Percentiles rank a stretch among this genome's conserved stretches.
Conservation (phyloP, 805 yeast genomes). For the Starmerella potacharoeniae region DNA sequence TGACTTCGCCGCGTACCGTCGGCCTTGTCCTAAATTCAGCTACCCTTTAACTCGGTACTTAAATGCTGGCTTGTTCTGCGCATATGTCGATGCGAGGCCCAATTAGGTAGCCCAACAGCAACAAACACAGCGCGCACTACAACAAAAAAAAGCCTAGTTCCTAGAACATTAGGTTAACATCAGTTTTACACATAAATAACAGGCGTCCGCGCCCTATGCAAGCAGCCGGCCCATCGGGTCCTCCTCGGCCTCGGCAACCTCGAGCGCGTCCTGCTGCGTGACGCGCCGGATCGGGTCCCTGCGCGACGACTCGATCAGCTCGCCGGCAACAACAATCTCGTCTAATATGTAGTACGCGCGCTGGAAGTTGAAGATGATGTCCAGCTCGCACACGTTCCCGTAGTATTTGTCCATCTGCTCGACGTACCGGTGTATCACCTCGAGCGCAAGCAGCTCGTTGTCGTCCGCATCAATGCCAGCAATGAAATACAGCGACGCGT, state of each 20-base stretch:
- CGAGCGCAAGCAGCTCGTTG: constrained; percentile 78
- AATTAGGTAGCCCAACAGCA: too few species aligned
- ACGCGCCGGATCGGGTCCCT: constrained; percentile 68
- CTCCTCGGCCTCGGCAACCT: constrained; percentile 57
- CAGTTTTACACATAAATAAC: background rate
- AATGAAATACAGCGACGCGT: constrained; percentile 84
- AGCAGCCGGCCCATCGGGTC: constrained; percentile 25
- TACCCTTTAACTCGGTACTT: too few species aligned
- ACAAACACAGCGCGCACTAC: too few species aligned
- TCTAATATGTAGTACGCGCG: constrained; percentile 87
- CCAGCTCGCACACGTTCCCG: constrained; percentile 93
- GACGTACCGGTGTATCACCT: constrained; percentile 81
- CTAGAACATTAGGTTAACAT: too few species aligned
- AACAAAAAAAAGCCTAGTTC: too few species aligned
- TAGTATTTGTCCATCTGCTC: constrained; percentile 94
- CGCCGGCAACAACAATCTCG: constrained; percentile 82
- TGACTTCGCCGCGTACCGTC: too few species aligned
- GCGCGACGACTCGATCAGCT: constrained; percentile 69
- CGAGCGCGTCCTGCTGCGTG: constrained; percentile 77
- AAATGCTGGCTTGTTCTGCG: too few species aligned
- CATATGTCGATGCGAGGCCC: too few species aligned
- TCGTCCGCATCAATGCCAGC: constrained; percentile 75
- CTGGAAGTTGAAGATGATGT: constrained; percentile 89
- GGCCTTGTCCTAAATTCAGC: too few species aligned
- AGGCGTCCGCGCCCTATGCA: constrained; percentile 1